Conservation (phyloP, 345 rosid genomes). For the Rubroshorea leprosula region DNA sequence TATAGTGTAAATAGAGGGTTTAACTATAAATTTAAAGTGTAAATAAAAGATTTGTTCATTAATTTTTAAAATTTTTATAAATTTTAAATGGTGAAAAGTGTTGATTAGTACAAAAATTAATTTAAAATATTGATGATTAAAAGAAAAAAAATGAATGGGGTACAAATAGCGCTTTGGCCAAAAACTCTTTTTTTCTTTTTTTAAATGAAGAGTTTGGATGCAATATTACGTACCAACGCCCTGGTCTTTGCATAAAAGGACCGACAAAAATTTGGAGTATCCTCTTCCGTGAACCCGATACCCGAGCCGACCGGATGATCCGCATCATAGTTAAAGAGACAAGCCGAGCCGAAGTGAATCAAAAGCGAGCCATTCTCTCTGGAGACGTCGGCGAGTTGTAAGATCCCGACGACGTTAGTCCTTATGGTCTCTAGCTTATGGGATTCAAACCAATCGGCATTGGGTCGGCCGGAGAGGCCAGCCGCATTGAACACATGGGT, state of each 20-base stretch:
- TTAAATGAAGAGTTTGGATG: background rate
- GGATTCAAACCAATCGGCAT: constrained; percentile 90
- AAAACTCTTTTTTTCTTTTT: no score
- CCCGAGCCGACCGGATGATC: constrained; percentile 66
- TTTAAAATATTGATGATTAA: no score
- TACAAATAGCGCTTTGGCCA: no score
- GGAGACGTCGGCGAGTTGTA: constrained; percentile 73
- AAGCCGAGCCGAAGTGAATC: constrained; percentile 74
- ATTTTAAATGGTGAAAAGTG: no score
- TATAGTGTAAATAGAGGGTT: no score
- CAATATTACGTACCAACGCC: constrained; percentile 93
- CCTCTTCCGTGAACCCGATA: constrained; percentile 77
- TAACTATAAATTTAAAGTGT: no score
- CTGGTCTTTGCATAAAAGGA: constrained; percentile 84
- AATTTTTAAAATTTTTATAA: no score
- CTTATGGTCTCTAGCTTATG: constrained; percentile 86
- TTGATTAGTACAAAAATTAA: no score
- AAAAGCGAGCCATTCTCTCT: constrained; percentile 48
- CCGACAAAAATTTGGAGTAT: constrained; percentile 68
- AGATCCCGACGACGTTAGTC: constrained; percentile 69
- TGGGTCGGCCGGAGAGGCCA: constrained; percentile 81
- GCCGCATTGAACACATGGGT: constrained; percentile 85
- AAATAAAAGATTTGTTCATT: no score
- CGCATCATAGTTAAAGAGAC: constrained; percentile 71
- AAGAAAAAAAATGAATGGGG: no score